Evolutionary conservation across 306 rosid genomes (phyloP), one percentile per base, ranked within the genome.

Genomic region (Rosa multiflora): DNA sequence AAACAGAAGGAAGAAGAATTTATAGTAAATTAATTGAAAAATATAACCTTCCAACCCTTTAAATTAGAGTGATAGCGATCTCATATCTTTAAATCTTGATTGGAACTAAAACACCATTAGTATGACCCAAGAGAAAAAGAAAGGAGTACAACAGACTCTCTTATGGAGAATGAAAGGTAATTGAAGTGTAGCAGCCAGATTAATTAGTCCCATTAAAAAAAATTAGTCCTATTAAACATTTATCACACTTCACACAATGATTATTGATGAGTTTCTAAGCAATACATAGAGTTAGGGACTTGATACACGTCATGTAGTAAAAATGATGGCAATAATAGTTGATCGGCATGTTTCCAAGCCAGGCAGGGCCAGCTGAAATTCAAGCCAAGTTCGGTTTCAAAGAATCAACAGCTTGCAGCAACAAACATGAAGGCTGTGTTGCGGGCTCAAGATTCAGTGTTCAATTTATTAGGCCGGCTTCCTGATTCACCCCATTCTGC

Each of bases 271-370:
- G 18, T 37, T 18, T 72, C 3, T 35, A 53, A 73, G 64, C 64
- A 73, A 72, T 37, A 21, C 77, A 55, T 5, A 55, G 67, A 73
- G 14, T 12, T 73, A 55, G 77, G 37, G 23, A 21, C 39, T 39
- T 37, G 67, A 55, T 18, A 39, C 10, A 55, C 21, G 44, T 18
- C 40, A 56, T 35, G 11, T 6, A 35, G 6, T 52, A 29, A 52
- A 43, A 1, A 58, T 58, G 64, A 58, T 20, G 13, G 2, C 64
- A 58, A 58, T 3, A n/a, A 58, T 8, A 51, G 56, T 49, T 32
- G 37, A 32, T 15, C 6, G 56, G 8, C n/a, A 51, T 21, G 47
- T 58, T 58, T 11, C 64, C 29, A 58, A 58, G 64, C 64, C 63
- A 58, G 64, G 35, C 64, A 58, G 10, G 35, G 14, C 4, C 47